Conservation (phyloP, 2,329 filamentous ascomycete genomes). For the Hawksworthiomyces lignivorus region DNA sequence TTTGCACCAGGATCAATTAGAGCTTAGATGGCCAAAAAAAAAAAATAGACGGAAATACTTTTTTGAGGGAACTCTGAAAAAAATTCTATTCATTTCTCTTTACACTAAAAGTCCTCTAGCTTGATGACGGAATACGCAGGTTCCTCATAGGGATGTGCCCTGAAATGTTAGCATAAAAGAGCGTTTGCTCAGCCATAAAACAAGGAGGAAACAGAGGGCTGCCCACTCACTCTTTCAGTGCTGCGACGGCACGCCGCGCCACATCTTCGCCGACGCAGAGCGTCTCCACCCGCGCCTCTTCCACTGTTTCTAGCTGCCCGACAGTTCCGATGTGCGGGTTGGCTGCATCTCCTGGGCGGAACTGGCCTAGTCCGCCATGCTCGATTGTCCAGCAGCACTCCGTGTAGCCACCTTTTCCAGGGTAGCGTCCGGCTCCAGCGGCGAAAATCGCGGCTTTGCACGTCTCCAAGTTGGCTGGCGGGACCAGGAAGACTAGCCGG, state of each 20-base stretch:
- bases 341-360: conserved; percentile 52
- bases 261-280: conserved; percentile 53
- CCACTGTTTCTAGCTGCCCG: conserved; percentile 44
- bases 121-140: conserved; percentile 40
- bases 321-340: conserved; percentile 55
- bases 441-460: conserved; percentile 50
- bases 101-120: conserved; percentile 42
- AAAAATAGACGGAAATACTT: too few relatives aligned
- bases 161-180: conserved; percentile 19
- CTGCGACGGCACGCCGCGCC: conserved; percentile 48
- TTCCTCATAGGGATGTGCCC: conserved; percentile 45
- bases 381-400: conserved; percentile 43
- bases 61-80: too few relatives aligned
- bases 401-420: conserved; percentile 42
- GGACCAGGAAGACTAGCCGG: conserved; percentile 9
- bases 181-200: not conserved
- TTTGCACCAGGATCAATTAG: not conserved
- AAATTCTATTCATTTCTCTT: too few relatives aligned
- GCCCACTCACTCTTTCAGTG: conserved; percentile 52
- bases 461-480: conserved; percentile 28
- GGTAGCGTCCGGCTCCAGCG: conserved; percentile 49
- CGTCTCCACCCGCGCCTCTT: conserved; percentile 56
- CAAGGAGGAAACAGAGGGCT: not conserved
- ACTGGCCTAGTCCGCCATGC: conserved; percentile 52
- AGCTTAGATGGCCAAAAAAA: not conserved